Base-by-base conservation (phyloP, 495 filamentous ascomycete species). In the Diplogelasinospora grovesii region DNA sequence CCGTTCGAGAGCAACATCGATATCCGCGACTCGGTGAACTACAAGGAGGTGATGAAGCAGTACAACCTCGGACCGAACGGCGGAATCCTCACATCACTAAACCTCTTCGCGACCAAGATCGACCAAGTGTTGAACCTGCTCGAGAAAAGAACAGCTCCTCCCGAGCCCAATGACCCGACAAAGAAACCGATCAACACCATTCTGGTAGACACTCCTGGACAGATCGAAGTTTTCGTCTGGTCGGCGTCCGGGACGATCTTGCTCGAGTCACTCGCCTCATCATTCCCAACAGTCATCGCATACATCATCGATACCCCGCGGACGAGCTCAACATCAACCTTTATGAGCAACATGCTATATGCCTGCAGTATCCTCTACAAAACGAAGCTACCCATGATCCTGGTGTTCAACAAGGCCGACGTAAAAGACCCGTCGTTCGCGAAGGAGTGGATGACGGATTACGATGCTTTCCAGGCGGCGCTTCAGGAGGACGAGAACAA, bases 311-410 rank as follows among this genome's bases (percentile, higher is more conserved):
- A 98, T 61, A 98, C 92, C 1, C 93, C 92, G 4, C 80, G 92
- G 20, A 89, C 87, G 11, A 82, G 82, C 35, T 90, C 87, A 29
- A 97, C 92, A 6, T 85, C 80, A 45, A 97, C 93, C 0, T 98
- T 98, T 63, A 97, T 98, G 93, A 87, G 82, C 60, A 98, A 98
- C 69, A 98, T 98, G 92, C 80, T 98, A 16, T 97, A 98, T 61
- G 92, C 92, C 2, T 96, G 92, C 74, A 87, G 81, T 54, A 98
- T 98, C 44, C 74, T 98, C 1, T 98, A 98, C 75, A 97, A 97
- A 69, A 97, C 89, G 6, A 93, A 92, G 56, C 71, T 98, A 5
- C 92, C 92, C 3, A 97, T 98, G 90, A 92, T 98, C 16, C 61
- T 98, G 11, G 92, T 97, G 3, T 96, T 97, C 70, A 98, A 98